Percentiles rank a stretch among this genome's conserved stretches.
Conservation (phyloP, 108 stramenopile genomes). For the Fistulifera pelliculosa region DNA sequence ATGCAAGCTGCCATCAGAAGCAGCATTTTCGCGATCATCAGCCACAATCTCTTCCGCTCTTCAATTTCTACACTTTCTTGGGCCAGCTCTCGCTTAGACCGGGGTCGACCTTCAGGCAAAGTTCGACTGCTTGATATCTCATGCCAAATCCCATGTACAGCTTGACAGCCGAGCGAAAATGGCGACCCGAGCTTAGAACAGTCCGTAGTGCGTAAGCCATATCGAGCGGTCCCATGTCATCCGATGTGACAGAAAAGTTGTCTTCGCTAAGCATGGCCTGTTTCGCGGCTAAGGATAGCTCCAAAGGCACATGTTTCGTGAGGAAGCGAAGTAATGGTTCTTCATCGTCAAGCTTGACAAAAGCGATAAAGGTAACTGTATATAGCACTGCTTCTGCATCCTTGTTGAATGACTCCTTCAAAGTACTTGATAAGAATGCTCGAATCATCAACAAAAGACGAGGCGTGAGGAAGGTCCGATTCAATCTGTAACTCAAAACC, state of each 20-base stretch:
- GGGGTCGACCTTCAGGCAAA: conserved; percentile 80
- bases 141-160: conserved; percentile 85
- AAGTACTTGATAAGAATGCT: conserved; percentile 52
- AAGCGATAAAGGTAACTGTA: conserved; percentile 66
- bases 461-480: conserved; percentile 7
- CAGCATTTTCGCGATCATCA: conserved; percentile 88
- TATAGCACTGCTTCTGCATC: conserved; percentile 64
- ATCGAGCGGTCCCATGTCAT: conserved; percentile 55
- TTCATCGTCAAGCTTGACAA: conserved; percentile 72
- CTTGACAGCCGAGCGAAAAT: conserved; percentile 81
- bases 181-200: conserved; percentile 64
- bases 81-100: conserved; percentile 68
- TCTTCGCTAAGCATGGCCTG: conserved; percentile 11
- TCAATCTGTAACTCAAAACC: conserved; percentile 25
- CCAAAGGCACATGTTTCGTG: conserved; percentile 55
- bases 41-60: conserved; percentile 76
- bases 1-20: conserved; percentile 35
- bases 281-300: conserved; percentile 15
- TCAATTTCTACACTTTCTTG: conserved; percentile 64
- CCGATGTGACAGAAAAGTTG: conserved; percentile 5
- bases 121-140: conserved; percentile 80
- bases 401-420: conserved; percentile 76
- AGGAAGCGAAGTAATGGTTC: conserved; percentile 72
- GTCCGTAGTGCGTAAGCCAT: conserved; percentile 67
- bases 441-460: conserved; percentile 52